These are phyloP conservation scores for Inga oerstediana DNA, from an alignment of 306 rosid genomes.

Conservation along the genomic window DNA sequence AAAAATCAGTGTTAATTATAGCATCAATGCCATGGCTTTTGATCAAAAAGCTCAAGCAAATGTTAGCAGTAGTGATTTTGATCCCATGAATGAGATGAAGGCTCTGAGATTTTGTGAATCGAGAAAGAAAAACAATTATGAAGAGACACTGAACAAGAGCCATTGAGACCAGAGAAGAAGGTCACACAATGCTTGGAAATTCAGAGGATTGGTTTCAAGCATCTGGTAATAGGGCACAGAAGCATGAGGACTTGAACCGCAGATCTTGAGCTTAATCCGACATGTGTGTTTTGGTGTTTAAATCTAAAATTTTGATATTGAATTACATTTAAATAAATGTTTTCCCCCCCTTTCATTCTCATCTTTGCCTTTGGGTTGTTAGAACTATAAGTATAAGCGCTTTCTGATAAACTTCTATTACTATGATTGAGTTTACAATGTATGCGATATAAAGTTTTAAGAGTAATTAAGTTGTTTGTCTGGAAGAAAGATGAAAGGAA, in stretches of 20 bases:
- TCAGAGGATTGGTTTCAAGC: not conserved
- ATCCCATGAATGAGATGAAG: constrained; percentile 31
- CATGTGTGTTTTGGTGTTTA: not conserved
- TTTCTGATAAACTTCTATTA: constrained; percentile 26
- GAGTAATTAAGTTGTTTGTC: not conserved
- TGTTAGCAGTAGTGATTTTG: constrained; percentile 47
- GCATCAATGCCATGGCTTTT: constrained; percentile 67
- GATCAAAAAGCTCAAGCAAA: constrained; percentile 52
- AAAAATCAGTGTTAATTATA: constrained; percentile 6
- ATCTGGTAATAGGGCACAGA: constrained; percentile 26
- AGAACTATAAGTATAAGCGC: not conserved
- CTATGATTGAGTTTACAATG: not conserved
- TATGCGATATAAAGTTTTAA: too few species aligned
- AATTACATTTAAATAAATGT: too few species aligned
- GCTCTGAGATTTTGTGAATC: constrained; percentile 34
- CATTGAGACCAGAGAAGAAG: constrained; percentile 22
- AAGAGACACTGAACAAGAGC: constrained; percentile 24
- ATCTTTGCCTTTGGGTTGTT: not conserved
- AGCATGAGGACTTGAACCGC: not conserved
- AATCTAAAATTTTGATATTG: too few species aligned
- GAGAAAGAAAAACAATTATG: constrained; percentile 32
- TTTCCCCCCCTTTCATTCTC: not conserved
- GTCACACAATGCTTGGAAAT: not conserved
- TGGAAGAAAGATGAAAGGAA: not conserved
- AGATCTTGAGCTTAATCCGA: not conserved